Base-by-base conservation (phyloP, 768 basidiomycete genomes). In the Amanita fuliginea region DNA sequence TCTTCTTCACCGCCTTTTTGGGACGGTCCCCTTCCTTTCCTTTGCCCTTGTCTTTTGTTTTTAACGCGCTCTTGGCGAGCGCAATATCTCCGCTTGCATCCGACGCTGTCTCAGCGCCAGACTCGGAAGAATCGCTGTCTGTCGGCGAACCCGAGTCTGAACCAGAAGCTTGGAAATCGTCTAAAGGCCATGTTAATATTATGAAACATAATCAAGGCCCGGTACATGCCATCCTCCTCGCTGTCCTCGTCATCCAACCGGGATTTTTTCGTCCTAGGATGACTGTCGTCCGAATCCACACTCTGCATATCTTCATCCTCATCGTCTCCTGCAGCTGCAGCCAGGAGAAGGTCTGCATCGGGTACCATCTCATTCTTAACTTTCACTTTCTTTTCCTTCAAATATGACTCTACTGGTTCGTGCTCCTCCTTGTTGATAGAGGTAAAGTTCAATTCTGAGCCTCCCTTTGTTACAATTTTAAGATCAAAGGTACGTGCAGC, bases 371-470 rank as follows among this genome's bases (percentile, higher is more conserved):
- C 92, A 64, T 91, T 95, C 78, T 96, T 96, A 55, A 95, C 78
- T 57, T 82, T 79, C 56, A 98, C 78, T 66, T 93, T 94, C 74
- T 96, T 95, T 24, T 86, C 82, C 58, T 81, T 81, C 57, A 99
- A 67, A 64, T 89, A 98, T 18, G 77, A 72, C 59, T 92, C 88
- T 28, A 89, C 86, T 11, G 79, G 74, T 51, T 87, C 86, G 55
- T 92, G 85, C 60, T 99, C 96, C 61, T 97, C 95, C 67, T 95
- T 97, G 67, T 88, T 88, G 66, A 99, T 84, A 2, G 90, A 87
- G 1, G 87, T 87, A 66, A 99, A 99, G 16, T 79, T 85, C 63
- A 87, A 80, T 58, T 95, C 91, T 1, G 87, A 78, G 0, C 87
- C 90, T 34, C 71, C 76, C 67, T 90, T 90, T 22, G 86, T 83